Evolutionary conservation across 495 filamentous ascomycete genomes (phyloP), one percentile per base, ranked within the genome.

Genomic region (Podospora conica): DNA sequence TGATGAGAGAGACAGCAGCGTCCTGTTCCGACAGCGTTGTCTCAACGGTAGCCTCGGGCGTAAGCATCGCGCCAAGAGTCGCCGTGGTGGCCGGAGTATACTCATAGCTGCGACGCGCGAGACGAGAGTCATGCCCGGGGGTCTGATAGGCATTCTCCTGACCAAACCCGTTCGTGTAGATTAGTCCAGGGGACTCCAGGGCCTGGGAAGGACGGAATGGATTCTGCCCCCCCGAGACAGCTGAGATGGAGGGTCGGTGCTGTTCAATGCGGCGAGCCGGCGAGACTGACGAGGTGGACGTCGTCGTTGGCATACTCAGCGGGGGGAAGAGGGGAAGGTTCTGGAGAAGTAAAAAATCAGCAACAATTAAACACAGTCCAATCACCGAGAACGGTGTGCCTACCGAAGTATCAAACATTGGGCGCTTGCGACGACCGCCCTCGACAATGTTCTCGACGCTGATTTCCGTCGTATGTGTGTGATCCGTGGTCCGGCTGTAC

Each of bases 1-100:
- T 89, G 86, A 98, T 97, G 68, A 98, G 83, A 75, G 97, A 93
- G 73, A 96, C 86, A 58, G 95, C 95, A 70, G 97, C 95, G 78
- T 98, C 95, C 74, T 98, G 95, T 74, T 98, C 95, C 3, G 94
- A 98, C 73, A 97, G 93, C 70, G 89, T 94, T 79, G 93, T 97
- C 40, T 90, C 90, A 66, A 96, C 89, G 15, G 96, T 98, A 11
- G 93, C 93, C 66, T 97, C 94, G 5, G 95, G 96, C 3, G 96
- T 98, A 9, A 92, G 93, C 65, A 96, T 80, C 68, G 92, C 84
- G n/a, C 85, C 87, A 61, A 63, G 29, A 66, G 73, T 61, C 75
- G 81, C 53, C 65, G 69, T 56, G 3, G 69, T 63, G 31, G 78
- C 78, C 9, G 60, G 65, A 18, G 79, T 73, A 63, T 86, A 85